A percentile compares a stretch with the other conserved stretches of the same genome.
Conservation (phyloP, 768 basidiomycete species). For the Tubosaeta brunneosetosa region DNA sequence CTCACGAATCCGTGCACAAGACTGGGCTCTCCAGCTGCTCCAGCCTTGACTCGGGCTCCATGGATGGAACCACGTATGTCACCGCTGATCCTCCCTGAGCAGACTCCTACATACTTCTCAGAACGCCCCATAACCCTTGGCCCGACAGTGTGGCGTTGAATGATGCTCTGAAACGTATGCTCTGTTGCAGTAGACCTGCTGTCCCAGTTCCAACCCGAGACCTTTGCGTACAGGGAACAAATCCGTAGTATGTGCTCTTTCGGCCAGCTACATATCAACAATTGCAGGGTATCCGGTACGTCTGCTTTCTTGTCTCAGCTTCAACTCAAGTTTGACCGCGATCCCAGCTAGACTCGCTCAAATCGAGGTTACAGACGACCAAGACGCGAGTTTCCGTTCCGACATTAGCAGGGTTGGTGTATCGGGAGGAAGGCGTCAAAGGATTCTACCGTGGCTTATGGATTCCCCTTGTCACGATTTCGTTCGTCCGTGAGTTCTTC, state of each 20-base stretch:
- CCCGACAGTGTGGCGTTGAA: conserved; percentile 59
- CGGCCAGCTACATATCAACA: conserved; percentile 89
- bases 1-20: conserved; percentile 47
- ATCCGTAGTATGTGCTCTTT: conserved; percentile 84
- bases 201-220: conserved; percentile 4
- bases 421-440: conserved; percentile 77
- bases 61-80: conserved; percentile 70
- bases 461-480: conserved; percentile 93
- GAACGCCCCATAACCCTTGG: conserved; percentile 56
- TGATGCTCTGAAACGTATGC: conserved; percentile 63
- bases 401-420: conserved; percentile 64
- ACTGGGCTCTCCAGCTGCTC: conserved; percentile 65
- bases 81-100: neutral
- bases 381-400: conserved; percentile 71
- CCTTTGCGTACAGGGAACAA: conserved; percentile 57
- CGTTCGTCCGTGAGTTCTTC: conserved; percentile 80
- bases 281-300: conserved; percentile 83
- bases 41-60: conserved; percentile 51
- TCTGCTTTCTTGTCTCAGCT: neutral
- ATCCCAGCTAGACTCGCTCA: conserved; percentile 83
- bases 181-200: neutral
- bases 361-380: conserved; percentile 86
- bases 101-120: conserved; percentile 21
- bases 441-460: conserved; percentile 90
- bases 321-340: neutral